Evolutionary conservation across 768 basidiomycete genomes (phyloP).

Genomic region (Clathrus columnatus): DNA sequence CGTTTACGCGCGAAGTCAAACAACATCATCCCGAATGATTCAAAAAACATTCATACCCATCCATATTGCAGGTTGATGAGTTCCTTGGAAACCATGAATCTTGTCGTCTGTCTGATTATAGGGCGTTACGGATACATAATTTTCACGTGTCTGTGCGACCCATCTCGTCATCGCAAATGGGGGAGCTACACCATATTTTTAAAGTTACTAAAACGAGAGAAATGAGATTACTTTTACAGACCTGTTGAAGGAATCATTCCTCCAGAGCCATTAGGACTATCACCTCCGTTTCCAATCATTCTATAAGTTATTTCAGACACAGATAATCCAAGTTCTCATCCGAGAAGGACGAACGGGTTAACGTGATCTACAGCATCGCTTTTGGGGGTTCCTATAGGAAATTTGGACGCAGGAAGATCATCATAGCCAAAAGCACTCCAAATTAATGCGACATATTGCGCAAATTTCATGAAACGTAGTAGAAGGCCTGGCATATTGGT

Average conservation of each 20-base stretch:
- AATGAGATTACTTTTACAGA: neutral
- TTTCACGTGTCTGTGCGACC: constrained; percentile 72
- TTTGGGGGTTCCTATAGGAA: constrained; percentile 6
- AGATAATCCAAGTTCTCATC: neutral
- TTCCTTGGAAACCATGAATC: constrained; percentile 72
- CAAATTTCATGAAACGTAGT: constrained; percentile 6
- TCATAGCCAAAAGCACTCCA: neutral
- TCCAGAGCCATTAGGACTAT: constrained; percentile 59
- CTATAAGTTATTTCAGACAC: constrained; percentile 19
- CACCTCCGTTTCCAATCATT: constrained; percentile 66
- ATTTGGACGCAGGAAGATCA: neutral
- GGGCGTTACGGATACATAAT: constrained; percentile 65
- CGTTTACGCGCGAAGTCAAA: neutral
- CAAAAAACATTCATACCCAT: constrained; percentile 39
- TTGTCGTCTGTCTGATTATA: constrained; percentile 53
- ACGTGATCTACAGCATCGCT: constrained; percentile 37
- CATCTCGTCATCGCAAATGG: constrained; percentile 84
- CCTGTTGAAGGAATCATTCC: constrained; percentile 26
- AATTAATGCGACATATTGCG: constrained; percentile 5
- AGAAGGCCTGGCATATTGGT: neutral
- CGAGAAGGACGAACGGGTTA: constrained; percentile 30
- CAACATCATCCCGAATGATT: neutral
- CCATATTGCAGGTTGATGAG: constrained; percentile 83
- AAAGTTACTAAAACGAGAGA: neutral
- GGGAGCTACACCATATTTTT: constrained; percentile 51